Conservation (phyloP, 2,329 filamentous ascomycete species). For the Verticillium klebahnii region DNA sequence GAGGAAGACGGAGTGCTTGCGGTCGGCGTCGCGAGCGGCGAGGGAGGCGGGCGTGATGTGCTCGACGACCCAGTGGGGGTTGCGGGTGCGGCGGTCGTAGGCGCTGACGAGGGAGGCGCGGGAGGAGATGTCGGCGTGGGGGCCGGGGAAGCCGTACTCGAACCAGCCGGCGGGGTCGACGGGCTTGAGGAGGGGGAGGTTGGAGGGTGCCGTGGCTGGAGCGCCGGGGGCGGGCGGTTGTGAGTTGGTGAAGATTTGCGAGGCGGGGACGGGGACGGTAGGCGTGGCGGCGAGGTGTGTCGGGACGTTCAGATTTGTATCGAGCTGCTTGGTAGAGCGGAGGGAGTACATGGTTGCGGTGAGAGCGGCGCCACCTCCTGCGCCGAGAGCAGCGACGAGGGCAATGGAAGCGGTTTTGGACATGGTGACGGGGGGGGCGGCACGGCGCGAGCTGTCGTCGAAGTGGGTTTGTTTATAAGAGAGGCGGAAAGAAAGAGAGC, state of each 20-base stretch:
- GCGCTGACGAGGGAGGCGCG: conserved; percentile 76
- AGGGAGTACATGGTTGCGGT: conserved; percentile 65
- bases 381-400: conserved; percentile 70
- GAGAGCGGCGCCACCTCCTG: conserved; percentile 69
- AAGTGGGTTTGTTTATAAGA: neutral
- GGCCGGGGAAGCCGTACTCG: conserved; percentile 89
- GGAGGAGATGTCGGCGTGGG: conserved; percentile 74
- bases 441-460: neutral
- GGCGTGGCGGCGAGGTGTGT: conserved; percentile 21
- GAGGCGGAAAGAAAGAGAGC: neutral
- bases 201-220: conserved; percentile 18
- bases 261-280: conserved; percentile 47
- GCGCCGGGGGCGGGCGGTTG: conserved; percentile 19
- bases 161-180: conserved; percentile 75
- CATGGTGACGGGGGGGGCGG: conserved; percentile 46
- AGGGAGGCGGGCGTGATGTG: conserved; percentile 92
- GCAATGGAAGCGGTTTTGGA: conserved; percentile 69
- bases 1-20: conserved; percentile 75
- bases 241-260: conserved; percentile 44
- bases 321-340: conserved; percentile 43
- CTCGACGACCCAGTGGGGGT: conserved; percentile 92
- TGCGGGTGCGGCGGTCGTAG: conserved; percentile 85
- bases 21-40: conserved; percentile 68
- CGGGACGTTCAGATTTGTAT: conserved; percentile 28
- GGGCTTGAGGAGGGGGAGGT: conserved; percentile 32